Conservation (phyloP, 2,329 filamentous ascomycete genomes). For the Leptographium lundbergii region DNA sequence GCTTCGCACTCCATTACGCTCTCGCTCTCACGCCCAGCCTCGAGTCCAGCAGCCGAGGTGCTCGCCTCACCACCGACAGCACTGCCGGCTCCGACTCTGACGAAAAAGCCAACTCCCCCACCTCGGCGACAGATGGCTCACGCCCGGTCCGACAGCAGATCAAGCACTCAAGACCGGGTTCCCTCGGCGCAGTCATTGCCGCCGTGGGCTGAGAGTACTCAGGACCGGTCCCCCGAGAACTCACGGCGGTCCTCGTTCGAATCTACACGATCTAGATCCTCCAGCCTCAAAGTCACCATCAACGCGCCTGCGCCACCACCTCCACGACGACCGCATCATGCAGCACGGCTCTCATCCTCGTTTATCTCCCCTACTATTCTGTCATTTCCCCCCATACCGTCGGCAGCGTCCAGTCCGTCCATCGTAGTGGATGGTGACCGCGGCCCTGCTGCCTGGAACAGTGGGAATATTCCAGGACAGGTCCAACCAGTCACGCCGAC, state of each 20-base stretch:
- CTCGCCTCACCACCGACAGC: neutral
- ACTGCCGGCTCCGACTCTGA: neutral
- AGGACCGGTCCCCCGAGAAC: slow-evolving; percentile 13
- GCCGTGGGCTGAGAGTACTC: slow-evolving; percentile 13
- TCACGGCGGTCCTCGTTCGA: slow-evolving; percentile 36
- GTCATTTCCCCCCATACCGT: slow-evolving; percentile 2
- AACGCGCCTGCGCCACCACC: slow-evolving; percentile 41
- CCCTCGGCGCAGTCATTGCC: slow-evolving; percentile 16
- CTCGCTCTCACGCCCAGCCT: neutral
- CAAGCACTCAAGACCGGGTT: slow-evolving; percentile 7
- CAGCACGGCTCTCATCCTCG: slow-evolving; percentile 18
- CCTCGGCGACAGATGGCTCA: slow-evolving; percentile 37
- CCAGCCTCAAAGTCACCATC: slow-evolving; percentile 27
- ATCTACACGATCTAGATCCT: slow-evolving; percentile 33
- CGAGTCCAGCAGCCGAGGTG: slow-evolving; percentile 1
- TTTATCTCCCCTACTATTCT: slow-evolving; percentile 10
- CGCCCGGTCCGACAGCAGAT: slow-evolving; percentile 28
- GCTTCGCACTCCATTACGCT: slow-evolving; percentile 19
- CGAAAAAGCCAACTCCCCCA: slow-evolving; percentile 26
- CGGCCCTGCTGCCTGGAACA: neutral
- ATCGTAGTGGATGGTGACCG: neutral
- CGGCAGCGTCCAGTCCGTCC: neutral
- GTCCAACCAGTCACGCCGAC: neutral
- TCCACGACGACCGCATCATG: slow-evolving; percentile 34
- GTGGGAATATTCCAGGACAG: neutral